Evolutionary conservation across 768 basidiomycete species (phyloP).

Genomic region (Trametes cinnabarina): DNA sequence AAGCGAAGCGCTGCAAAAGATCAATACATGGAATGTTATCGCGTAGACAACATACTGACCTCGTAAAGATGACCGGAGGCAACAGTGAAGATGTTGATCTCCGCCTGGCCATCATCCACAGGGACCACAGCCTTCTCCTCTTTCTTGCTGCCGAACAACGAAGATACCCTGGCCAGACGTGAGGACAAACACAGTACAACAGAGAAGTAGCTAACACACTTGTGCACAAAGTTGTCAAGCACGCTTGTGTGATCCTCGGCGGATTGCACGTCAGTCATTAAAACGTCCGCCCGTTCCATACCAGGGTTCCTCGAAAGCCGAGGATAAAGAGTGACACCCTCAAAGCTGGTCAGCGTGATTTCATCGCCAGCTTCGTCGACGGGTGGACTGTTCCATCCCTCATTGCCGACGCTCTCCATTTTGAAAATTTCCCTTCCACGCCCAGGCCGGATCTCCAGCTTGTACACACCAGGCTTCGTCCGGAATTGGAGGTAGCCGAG

Average conservation of each 20-base stretch:
- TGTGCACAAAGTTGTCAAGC: constrained; percentile 47
- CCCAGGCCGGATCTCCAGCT: constrained; percentile 79
- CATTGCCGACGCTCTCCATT: constrained; percentile 83
- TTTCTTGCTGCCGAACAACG: constrained; percentile 23
- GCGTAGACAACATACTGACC: constrained; percentile 44
- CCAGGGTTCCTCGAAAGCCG: constrained; percentile 66
- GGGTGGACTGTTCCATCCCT: constrained; percentile 81
- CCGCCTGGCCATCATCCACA: constrained; percentile 55
- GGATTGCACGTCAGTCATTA: constrained; percentile 42
- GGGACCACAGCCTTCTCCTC: constrained; percentile 19
- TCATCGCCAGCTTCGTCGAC: constrained; percentile 69
- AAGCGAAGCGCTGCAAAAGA: constrained; percentile 79
- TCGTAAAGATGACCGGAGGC: constrained; percentile 96
- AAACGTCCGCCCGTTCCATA: constrained; percentile 80
- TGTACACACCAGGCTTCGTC: constrained; percentile 85
- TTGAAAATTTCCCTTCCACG: constrained; percentile 76
- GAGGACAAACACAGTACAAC: constrained; percentile 7
- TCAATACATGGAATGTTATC: too few relatives aligned
- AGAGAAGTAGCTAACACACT: constrained; percentile 38
- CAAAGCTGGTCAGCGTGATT: constrained; percentile 84
- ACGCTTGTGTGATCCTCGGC: constrained; percentile 38
- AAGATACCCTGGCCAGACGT: constrained; percentile 23
- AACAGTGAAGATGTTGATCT: constrained; percentile 99
- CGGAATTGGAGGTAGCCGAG: constrained; percentile 97
- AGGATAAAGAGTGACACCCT: constrained; percentile 87